Percentiles rank a stretch among this genome's conserved stretches.
Conservation (phyloP, 306 rosid species). For the Cucumis cinereus region DNA sequence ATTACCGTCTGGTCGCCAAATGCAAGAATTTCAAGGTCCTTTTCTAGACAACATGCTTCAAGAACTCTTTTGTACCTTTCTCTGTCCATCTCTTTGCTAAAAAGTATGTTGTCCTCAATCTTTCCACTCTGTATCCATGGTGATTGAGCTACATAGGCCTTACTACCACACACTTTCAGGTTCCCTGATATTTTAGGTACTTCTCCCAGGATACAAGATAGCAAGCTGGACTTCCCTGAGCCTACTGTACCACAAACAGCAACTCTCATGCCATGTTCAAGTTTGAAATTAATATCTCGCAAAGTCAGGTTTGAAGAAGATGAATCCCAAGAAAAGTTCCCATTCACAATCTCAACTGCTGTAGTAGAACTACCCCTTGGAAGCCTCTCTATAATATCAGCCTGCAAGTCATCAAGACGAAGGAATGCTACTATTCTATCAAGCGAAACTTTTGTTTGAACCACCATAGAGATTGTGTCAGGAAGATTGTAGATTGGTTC, state of each 20-base stretch:
- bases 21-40: conserved; percentile 60
- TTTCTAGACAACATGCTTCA: conserved; percentile 61
- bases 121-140: conserved; percentile 92
- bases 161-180: conserved; percentile 56
- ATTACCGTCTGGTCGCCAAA: conserved; percentile 75
- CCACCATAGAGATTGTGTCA: conserved; percentile 54
- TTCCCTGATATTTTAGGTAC: conserved; percentile 62
- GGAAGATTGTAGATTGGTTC: conserved; percentile 58
- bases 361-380: conserved; percentile 48
- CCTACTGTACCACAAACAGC: conserved; percentile 90
- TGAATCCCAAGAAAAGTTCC: conserved; percentile 73
- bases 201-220: conserved; percentile 72
- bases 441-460: conserved; percentile 71
- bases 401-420: conserved; percentile 50
- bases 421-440: conserved; percentile 67
- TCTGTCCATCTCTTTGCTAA: conserved; percentile 62
- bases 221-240: conserved; percentile 82
- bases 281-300: conserved; percentile 36
- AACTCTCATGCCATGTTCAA: conserved; percentile 52
- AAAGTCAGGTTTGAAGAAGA: conserved; percentile 35
- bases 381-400: conserved; percentile 45
- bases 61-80: conserved; percentile 56
- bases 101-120: conserved; percentile 63
- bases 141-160: conserved; percentile 81
- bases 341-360: conserved; percentile 48